Conservation (phyloP, 306 rosid genomes). For the Glycine soja region DNA sequence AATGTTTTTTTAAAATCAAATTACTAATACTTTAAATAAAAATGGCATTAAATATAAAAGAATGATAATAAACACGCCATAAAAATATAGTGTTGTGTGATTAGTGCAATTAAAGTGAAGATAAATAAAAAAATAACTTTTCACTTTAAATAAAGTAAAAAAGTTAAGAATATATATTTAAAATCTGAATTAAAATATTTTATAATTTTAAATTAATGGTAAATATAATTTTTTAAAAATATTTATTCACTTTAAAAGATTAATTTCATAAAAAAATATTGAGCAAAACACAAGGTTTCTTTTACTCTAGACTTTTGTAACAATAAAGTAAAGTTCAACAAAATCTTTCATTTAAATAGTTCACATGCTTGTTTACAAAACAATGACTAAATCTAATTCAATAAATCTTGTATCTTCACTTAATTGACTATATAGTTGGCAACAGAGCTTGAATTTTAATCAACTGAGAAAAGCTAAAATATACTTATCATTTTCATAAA, state of each 20-base stretch:
- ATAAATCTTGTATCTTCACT: not conserved
- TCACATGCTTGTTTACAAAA: not conserved
- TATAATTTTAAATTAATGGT: not conserved
- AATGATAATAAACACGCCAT: no score
- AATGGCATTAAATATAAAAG: no score
- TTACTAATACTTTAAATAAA: no score
- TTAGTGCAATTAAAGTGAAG: not conserved
- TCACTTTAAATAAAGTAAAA: not conserved
- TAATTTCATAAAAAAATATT: not conserved
- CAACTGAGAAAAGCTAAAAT: no score
- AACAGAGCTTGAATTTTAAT: not conserved
- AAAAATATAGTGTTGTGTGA: not conserved
- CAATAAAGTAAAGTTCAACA: not conserved
- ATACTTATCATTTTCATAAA: no score
- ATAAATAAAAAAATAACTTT: not conserved
- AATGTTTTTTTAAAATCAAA: no score
- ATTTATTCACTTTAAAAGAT: not conserved
- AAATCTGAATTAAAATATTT: not conserved
- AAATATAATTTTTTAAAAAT: not conserved
- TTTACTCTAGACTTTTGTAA: not conserved
- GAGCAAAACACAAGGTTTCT: not conserved
- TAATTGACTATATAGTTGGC: not conserved
- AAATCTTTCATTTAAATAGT: not conserved
- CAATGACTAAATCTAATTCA: not conserved
- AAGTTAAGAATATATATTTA: not conserved